Conservation (phyloP, 192 early-diverging fungal genomes). For the Umbelopsis isabellina region DNA sequence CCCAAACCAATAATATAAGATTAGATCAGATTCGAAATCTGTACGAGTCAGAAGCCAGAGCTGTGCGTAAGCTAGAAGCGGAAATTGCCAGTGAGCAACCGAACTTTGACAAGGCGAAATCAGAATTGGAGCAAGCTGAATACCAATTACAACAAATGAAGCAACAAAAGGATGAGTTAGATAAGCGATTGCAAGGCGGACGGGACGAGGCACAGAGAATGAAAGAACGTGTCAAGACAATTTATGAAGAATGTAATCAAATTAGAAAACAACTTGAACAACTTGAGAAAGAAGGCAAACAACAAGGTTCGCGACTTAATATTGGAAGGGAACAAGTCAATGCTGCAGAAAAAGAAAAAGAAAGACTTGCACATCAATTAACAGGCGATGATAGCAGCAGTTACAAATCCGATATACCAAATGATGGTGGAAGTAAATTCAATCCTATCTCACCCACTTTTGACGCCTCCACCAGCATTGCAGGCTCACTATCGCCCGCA, state of each 20-base stretch:
- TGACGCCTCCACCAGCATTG: conserved; percentile 5
- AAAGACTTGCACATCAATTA: conserved; percentile 37
- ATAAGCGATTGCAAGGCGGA: conserved; percentile 38
- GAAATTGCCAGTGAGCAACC: conserved; percentile 47
- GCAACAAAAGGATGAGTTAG: conserved; percentile 51
- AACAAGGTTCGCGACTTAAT: conserved; percentile 57
- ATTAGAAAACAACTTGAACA: conserved; percentile 57
- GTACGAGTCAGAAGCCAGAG: conserved; percentile 59
- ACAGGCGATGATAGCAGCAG: neutral
- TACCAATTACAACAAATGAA: conserved; percentile 47
- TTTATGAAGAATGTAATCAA: conserved; percentile 52
- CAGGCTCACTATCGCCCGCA: neutral
- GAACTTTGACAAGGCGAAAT: conserved; percentile 44
- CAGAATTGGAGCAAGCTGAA: conserved; percentile 59
- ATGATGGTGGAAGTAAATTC: neutral
- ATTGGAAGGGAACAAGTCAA: conserved; percentile 60
- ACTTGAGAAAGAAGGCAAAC: conserved; percentile 58
- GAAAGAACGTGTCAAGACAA: conserved; percentile 45
- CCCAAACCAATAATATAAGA: conserved; percentile 60
- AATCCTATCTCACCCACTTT: neutral
- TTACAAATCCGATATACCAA: neutral
- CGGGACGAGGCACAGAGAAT: conserved; percentile 49
- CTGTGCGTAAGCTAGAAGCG: conserved; percentile 56
- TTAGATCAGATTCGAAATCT: conserved; percentile 57
- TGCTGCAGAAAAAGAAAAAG: conserved; percentile 60